These are phyloP conservation scores for Cucumis cinereus DNA, from an alignment of 306 rosid species.

Conservation along the genomic window DNA sequence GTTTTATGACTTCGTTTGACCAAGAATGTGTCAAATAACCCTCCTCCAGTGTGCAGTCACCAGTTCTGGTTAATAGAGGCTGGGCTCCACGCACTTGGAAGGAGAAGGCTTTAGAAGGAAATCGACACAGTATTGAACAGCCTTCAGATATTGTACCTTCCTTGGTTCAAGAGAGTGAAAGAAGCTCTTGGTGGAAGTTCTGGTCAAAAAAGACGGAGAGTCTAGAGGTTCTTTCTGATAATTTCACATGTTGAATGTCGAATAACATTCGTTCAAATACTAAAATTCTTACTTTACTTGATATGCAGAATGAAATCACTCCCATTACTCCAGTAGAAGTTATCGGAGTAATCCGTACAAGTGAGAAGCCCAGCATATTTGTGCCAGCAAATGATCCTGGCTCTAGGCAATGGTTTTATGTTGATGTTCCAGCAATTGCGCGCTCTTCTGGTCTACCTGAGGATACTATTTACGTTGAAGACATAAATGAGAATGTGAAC, in stretches of 20 bases:
- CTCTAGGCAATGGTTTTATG: conserved; percentile 79
- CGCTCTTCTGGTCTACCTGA: conserved; percentile 57
- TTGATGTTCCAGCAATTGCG: conserved; percentile 82
- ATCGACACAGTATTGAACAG: conserved; percentile 19
- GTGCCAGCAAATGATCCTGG: conserved; percentile 86
- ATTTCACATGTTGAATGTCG: background rate
- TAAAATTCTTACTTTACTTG: conserved; percentile 10
- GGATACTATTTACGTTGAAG: conserved; percentile 57
- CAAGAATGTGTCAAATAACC: conserved; percentile 12
- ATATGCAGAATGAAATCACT: conserved; percentile 42
- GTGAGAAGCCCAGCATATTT: conserved; percentile 91
- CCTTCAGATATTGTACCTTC: conserved; percentile 20
- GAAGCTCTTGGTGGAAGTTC: conserved; percentile 77
- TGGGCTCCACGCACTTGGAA: conserved; percentile 96
- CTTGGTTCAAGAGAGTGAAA: conserved; percentile 23
- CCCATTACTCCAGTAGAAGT: conserved; percentile 38
- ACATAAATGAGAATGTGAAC: conserved; percentile 53
- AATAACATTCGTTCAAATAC: conserved; percentile 1
- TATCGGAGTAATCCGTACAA: conserved; percentile 72
- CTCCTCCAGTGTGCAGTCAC: conserved; percentile 44
- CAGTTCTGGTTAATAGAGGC: conserved; percentile 82
- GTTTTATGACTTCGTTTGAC: background rate
- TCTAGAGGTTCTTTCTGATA: conserved; percentile 36
- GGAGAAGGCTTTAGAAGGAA: conserved; percentile 39
- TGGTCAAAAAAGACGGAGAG: conserved; percentile 43